Evolutionary conservation across 768 basidiomycete species (phyloP).

Genomic region (Russula lepida): DNA sequence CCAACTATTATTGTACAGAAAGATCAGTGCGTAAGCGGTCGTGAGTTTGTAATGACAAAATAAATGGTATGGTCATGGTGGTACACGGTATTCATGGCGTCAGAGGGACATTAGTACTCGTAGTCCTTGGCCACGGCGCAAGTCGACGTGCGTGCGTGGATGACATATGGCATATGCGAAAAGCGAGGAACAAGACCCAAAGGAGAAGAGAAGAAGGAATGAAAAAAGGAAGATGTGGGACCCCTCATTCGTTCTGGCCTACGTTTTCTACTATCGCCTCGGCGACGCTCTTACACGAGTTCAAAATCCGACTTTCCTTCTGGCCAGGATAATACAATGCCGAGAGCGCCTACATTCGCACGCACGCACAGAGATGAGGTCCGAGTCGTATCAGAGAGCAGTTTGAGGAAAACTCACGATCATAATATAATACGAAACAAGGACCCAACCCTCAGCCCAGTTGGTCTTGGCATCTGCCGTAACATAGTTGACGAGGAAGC

Average conservation of each 20-base stretch:
- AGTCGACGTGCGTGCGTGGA: too few relatives aligned
- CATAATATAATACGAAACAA: slow-evolving; percentile 62
- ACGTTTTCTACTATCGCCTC: slow-evolving; percentile 27
- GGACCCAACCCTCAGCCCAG: slow-evolving; percentile 63
- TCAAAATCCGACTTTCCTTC: slow-evolving; percentile 37
- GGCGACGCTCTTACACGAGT: slow-evolving; percentile 34
- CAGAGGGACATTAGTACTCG: too few relatives aligned
- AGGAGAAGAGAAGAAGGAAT: too few relatives aligned
- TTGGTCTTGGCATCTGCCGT: slow-evolving; percentile 74
- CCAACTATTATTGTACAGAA: too few relatives aligned
- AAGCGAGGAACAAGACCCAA: too few relatives aligned
- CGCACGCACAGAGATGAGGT: neutral
- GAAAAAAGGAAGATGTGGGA: neutral
- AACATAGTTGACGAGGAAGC: slow-evolving; percentile 73
- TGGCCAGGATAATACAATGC: slow-evolving; percentile 64
- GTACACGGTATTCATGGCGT: too few relatives aligned
- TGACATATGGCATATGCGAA: too few relatives aligned
- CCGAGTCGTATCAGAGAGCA: too few relatives aligned
- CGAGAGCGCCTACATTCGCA: slow-evolving; percentile 41
- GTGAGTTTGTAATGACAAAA: too few relatives aligned
- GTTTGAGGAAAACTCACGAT: slow-evolving; percentile 35
- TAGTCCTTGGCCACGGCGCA: too few relatives aligned
- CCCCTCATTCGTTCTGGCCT: neutral
- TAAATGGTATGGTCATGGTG: too few relatives aligned
- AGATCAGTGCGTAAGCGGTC: too few relatives aligned